A percentile compares a stretch with the other conserved stretches of the same genome.
phyloP scores from a whole-genome alignment of 2,329 filamentous ascomycete species.

The Curvularia sp. region DNA sequence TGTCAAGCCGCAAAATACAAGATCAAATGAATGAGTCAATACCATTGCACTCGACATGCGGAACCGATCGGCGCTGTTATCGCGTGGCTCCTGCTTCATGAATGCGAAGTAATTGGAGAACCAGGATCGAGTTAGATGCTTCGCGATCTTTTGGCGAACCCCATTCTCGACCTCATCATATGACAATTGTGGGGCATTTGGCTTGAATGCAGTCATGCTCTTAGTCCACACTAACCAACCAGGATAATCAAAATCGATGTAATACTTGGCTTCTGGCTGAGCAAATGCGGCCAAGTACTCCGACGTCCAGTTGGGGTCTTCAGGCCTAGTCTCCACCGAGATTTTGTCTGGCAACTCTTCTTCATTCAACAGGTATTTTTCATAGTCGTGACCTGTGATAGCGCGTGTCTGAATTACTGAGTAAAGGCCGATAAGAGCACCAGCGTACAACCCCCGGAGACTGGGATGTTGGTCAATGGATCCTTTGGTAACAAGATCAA shows the following conservation, averaged over 20 bases:
- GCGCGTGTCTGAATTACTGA: slow-evolving; percentile 87
- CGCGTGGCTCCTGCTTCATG: slow-evolving; percentile 93
- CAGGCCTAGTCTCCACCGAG: slow-evolving; percentile 70
- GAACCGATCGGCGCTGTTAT: slow-evolving; percentile 82
- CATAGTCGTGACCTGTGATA: slow-evolving; percentile 83
- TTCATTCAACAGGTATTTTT: slow-evolving; percentile 82
- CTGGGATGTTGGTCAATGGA: slow-evolving; percentile 91
- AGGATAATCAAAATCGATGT: slow-evolving; percentile 88
- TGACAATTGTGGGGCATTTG: slow-evolving; percentile 71
- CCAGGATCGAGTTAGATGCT: slow-evolving; percentile 82
- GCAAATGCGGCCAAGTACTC: slow-evolving; percentile 81
- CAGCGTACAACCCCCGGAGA: slow-evolving; percentile 79
- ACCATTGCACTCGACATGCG: slow-evolving; percentile 86
- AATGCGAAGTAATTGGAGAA: slow-evolving; percentile 87
- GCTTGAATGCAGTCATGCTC: slow-evolving; percentile 79
- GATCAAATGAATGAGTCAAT: slow-evolving; percentile 86
- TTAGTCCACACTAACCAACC: slow-evolving; percentile 98
- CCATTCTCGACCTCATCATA: slow-evolving; percentile 83
- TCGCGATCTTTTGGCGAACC: slow-evolving; percentile 80
- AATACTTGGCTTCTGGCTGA: slow-evolving; percentile 80
- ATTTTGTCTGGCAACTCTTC: slow-evolving; percentile 81
- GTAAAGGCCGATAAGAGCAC: slow-evolving; percentile 77
- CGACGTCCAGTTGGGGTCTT: slow-evolving; percentile 79
- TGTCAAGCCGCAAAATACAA: slow-evolving; percentile 83
- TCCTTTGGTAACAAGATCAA: slow-evolving; percentile 81